These are phyloP conservation scores for Brassica carinata DNA, from an alignment of 345 rosid genomes.

Conservation along the genomic window DNA sequence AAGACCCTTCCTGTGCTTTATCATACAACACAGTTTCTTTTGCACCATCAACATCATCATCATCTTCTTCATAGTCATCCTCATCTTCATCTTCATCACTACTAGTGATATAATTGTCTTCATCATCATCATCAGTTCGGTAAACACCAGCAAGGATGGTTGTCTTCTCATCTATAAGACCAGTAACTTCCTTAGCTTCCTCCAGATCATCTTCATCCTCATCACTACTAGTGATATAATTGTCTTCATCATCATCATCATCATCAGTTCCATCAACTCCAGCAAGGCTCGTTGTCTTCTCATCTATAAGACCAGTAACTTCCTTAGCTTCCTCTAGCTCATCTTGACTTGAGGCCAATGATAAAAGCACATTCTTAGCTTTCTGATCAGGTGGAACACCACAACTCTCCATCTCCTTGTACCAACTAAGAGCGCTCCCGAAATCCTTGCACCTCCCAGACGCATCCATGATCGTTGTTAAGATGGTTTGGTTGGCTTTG, in stretches of 20 bases:
- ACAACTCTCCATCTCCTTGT: slow-evolving; percentile 73
- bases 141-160: slow-evolving; percentile 32
- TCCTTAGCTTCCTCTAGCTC: slow-evolving; percentile 68
- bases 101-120: slow-evolving; percentile 19
- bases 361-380: slow-evolving; percentile 81
- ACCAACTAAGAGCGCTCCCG: slow-evolving; percentile 81
- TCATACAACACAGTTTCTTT: slow-evolving; percentile 27
- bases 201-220: slow-evolving; percentile 32
- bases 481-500: slow-evolving; percentile 77
- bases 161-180: slow-evolving; percentile 34
- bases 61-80: not conserved
- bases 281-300: slow-evolving; percentile 27
- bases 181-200: slow-evolving; percentile 67
- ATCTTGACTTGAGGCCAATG: slow-evolving; percentile 70
- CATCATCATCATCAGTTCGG: slow-evolving; percentile 40
- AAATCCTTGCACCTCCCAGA: slow-evolving; percentile 79
- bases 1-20: slow-evolving; percentile 32
- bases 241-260: slow-evolving; percentile 40
- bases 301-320: slow-evolving; percentile 47
- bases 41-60: slow-evolving; percentile 34
- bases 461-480: slow-evolving; percentile 89
- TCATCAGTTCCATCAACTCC: slow-evolving; percentile 34
- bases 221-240: slow-evolving; percentile 26
- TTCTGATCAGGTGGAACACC: slow-evolving; percentile 80
- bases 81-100: slow-evolving; percentile 17